A percentile compares a stretch with the other conserved stretches of the same genome.
These are phyloP conservation scores for Tolypocladium capitatum DNA, from an alignment of 2,329 filamentous ascomycete species.

Conservation along the genomic window DNA sequence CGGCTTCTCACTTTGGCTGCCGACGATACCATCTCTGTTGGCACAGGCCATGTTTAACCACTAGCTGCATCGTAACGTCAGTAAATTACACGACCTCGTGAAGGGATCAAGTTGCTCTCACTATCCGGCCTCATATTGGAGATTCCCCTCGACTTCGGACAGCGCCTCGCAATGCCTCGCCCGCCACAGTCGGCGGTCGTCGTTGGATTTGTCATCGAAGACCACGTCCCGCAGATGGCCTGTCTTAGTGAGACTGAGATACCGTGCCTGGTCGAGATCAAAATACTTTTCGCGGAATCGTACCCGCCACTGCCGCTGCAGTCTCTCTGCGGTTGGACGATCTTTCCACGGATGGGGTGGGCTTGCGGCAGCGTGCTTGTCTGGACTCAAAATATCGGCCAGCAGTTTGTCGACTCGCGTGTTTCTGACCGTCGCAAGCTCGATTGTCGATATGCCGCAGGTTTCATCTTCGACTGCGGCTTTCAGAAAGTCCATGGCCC, in stretches of 20 bases:
- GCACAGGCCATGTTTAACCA: slow-evolving; percentile 45
- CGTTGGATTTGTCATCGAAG: slow-evolving; percentile 19
- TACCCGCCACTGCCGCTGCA: slow-evolving; percentile 29
- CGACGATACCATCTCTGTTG: slow-evolving; percentile 40
- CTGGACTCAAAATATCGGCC: slow-evolving; percentile 23
- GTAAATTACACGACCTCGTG: not conserved
- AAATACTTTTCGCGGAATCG: slow-evolving; percentile 32
- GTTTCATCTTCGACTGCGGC: slow-evolving; percentile 25
- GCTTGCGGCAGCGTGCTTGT: slow-evolving; percentile 13
- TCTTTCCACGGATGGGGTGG: slow-evolving; percentile 20
- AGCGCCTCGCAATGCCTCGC: slow-evolving; percentile 19
- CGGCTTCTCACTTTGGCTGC: slow-evolving; percentile 26
- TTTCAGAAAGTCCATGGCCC: slow-evolving; percentile 25
- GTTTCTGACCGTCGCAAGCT: slow-evolving; percentile 24
- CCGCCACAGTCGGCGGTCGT: slow-evolving; percentile 22
- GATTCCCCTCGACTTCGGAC: slow-evolving; percentile 26
- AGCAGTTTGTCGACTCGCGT: slow-evolving; percentile 31
- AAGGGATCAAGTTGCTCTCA: slow-evolving; percentile 17
- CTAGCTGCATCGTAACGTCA: slow-evolving; percentile 30
- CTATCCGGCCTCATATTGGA: slow-evolving; percentile 34
- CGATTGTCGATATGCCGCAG: slow-evolving; percentile 17
- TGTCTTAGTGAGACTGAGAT: slow-evolving; percentile 17
- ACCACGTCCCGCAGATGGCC: slow-evolving; percentile 28
- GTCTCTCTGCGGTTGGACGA: slow-evolving; percentile 20
- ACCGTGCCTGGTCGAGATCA: slow-evolving; percentile 31